Conservation (phyloP, 2,329 filamentous ascomycete genomes). For the Epichloe typhina region DNA sequence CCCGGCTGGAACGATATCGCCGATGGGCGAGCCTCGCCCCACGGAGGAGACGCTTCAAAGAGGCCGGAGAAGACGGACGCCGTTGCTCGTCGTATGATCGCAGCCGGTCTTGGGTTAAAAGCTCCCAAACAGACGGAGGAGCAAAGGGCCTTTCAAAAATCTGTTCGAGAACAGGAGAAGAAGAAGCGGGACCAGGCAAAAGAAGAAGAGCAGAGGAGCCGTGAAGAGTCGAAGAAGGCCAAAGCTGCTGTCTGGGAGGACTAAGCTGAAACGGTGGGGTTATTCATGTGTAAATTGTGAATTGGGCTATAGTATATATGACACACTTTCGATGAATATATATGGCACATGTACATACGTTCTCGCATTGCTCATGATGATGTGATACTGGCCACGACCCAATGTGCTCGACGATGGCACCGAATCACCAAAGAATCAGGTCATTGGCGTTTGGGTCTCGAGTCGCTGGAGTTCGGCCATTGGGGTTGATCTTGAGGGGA, state of each 20-base stretch:
- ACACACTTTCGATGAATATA: constrained; percentile 10
- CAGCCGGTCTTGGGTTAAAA: constrained; percentile 70
- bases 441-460: constrained; percentile 22
- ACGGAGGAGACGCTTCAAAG: constrained; percentile 12
- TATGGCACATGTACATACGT: too few relatives aligned
- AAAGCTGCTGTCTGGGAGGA: constrained; percentile 82
- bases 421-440: constrained; percentile 14
- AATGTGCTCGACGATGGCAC: constrained; percentile 19
- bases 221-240: constrained; percentile 57
- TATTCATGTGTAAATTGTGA: neutral
- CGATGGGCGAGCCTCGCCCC: neutral
- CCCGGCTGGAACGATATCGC: constrained; percentile 3
- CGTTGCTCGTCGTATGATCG: constrained; percentile 80
- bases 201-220: constrained; percentile 45
- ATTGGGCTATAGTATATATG: neutral
- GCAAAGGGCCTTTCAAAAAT: constrained; percentile 73
- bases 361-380: too few relatives aligned
- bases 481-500: too few relatives aligned
- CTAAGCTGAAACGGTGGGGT: constrained; percentile 20
- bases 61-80: constrained; percentile 88
- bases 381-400: constrained; percentile 9
- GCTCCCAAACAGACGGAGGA: constrained; percentile 76
- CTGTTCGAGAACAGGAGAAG: constrained; percentile 72
- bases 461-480: constrained; percentile 13
- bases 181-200: constrained; percentile 61